Evolutionary conservation across 345 rosid genomes (phyloP).

Genomic region (Triadica sebifera): DNA sequence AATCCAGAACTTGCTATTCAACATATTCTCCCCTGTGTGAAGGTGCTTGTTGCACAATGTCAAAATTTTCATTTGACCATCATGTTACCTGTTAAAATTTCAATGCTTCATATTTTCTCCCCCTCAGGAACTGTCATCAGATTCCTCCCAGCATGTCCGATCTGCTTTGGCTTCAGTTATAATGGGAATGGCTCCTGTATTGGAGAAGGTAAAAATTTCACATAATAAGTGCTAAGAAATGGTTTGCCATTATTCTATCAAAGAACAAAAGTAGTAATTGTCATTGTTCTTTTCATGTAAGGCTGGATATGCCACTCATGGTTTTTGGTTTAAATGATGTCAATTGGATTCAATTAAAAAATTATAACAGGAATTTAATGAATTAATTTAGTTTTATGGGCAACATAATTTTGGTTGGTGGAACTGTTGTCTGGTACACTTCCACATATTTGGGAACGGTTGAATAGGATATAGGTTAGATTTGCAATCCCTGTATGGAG

Average conservation of each 20-base stretch:
- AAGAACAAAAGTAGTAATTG: too few species aligned
- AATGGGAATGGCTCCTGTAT: conserved; percentile 98
- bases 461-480: background rate
- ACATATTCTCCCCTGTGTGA: conserved; percentile 85
- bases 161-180: conserved; percentile 98
- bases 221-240: background rate
- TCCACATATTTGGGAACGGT: background rate
- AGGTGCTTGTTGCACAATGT: conserved; percentile 41
- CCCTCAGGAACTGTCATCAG: conserved; percentile 82
- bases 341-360: background rate
- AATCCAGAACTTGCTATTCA: conserved; percentile 84
- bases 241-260: background rate
- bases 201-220: conserved; percentile 46
- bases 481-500: background rate
- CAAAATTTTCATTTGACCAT: background rate
- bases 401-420: background rate
- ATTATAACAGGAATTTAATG: background rate
- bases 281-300: background rate
- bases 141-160: conserved; percentile 98
- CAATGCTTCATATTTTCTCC: conserved; percentile 13
- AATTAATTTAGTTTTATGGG: background rate
- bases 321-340: background rate
- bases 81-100: background rate
- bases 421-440: background rate
- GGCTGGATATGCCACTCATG: background rate